Base-by-base conservation (phyloP, 306 rosid genomes). In the Acmispon strigosus region DNA sequence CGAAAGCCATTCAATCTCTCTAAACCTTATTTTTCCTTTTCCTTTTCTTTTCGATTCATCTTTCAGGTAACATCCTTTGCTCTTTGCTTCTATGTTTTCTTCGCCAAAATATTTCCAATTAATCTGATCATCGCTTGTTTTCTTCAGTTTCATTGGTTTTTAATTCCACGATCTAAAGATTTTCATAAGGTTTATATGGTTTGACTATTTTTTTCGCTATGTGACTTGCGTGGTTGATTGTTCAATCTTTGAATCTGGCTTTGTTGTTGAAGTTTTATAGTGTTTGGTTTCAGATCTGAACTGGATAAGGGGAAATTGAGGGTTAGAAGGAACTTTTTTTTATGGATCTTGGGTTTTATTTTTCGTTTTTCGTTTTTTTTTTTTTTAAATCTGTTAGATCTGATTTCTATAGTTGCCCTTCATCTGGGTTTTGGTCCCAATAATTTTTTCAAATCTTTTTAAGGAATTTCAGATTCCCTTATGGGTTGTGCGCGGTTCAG, bases 261-360 rank as follows among this genome's bases (percentile, higher is more conserved):
- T 29, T 44, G 12, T 60, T 45, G 49, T 36, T 39, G 0, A 20
- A 20, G 8, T 18, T 67, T 44, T 63, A 3, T 44, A 37, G 70
- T 24, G 34, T 42, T 16, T 78, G n/a, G 14, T 16, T 54, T 49
- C 55, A 50, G 69, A 70, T 70, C 81, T 80, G 71, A 55, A 13
- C 56, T 8, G 24, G 41, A 6, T 52, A 12, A 12, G 14, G 45
- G 27, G 14, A 27, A 52, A 42, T 56, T 20, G 10, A 42, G 17
- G 49, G 59, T 37, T 29, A 34, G 20, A 24, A 42, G 14, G 14
- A 34, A 16, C n/a, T 24, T 54, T 69, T 16, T 45, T 50, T 52
- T 12, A 15, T 29, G 57, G 55, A 44, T 70, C 10, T 41, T 69
- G 19, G 20, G 18, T 16, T 65, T 29, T 27, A n/a, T 47, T 14